Evolutionary conservation across 108 stramenopile species (phyloP), one percentile per base, ranked within the genome.

Genomic region (Craspedostauros australis): DNA sequence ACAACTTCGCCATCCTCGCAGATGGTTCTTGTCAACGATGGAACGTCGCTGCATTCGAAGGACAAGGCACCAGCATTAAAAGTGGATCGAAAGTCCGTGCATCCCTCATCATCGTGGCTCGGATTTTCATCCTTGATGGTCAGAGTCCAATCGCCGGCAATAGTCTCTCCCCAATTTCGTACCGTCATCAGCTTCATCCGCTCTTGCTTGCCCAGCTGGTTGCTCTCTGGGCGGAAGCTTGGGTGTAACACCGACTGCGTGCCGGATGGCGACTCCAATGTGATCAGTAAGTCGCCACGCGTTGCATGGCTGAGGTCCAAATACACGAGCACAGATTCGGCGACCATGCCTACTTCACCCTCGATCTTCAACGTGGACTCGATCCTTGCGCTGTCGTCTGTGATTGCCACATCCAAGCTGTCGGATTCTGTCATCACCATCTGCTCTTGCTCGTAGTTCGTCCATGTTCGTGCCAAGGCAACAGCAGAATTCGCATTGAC

Each of bases 151-250:
- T 22, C 26, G 25, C 71, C 71, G 11, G 25, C 22, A 7, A 54
- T 30, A 36, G 5, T 20, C 36, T 77, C 76, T 9, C 71, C 71
- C 68, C 71, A 73, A 29, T 67, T 57, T 6, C 58, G 27, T 4
- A 77, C 55, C 1, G 76, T 69, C 54, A 56, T 63, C 24, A 72
- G 54, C 41, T 69, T 73, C 71, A 67, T 69, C 28, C 62, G 54
- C 39, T 68, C 39, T 19, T 39, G 49, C 23, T 16, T 29, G 0
- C 18, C 33, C 23, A 46, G 0, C 16, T 40, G 30, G 2, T 34
- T 48, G 33, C 39, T 26, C 43, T 72, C 70, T 1, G 61, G 62
- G 30, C 68, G 50, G 1, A 29, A 28, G 9, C 68, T 54, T 4
- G 75, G 69, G 19, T 12, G 19, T 15, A 77, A 50, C 0, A 72